Evolutionary conservation across 2,329 filamentous ascomycete species (phyloP).

Genomic region (Colletotrichum euphorbiae): DNA sequence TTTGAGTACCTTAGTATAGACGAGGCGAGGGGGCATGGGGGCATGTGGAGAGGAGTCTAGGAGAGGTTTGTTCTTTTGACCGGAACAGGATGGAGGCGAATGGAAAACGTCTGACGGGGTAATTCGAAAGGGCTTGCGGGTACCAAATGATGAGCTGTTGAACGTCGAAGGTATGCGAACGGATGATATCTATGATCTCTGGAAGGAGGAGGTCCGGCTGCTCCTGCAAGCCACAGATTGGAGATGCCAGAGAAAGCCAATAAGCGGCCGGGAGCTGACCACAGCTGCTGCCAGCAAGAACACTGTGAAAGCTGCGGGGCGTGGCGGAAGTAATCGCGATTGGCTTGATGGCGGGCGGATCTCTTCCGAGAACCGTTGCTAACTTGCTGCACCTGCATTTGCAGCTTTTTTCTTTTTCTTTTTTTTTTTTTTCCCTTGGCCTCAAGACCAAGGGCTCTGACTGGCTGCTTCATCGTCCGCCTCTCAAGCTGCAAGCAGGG

Average conservation of each 20-base stretch:
- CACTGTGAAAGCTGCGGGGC: slow-evolving; percentile 7
- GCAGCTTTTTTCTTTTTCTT: too few relatives aligned
- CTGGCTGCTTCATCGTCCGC: slow-evolving; percentile 29
- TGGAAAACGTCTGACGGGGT: background rate
- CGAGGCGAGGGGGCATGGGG: background rate
- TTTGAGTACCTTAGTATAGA: too few relatives aligned
- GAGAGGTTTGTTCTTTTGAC: background rate
- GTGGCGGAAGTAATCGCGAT: slow-evolving; percentile 3
- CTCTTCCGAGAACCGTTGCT: slow-evolving; percentile 37
- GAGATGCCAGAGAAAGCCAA: slow-evolving; percentile 17
- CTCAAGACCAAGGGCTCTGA: slow-evolving; percentile 9
- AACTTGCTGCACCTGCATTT: slow-evolving; percentile 10
- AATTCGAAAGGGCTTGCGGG: background rate
- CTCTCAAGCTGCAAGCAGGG: background rate
- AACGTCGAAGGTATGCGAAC: background rate
- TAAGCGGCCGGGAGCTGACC: background rate
- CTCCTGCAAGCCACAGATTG: slow-evolving; percentile 14
- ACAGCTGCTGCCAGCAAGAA: too few relatives aligned
- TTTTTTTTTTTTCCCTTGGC: background rate
- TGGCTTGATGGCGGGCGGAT: slow-evolving; percentile 26
- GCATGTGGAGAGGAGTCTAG: background rate
- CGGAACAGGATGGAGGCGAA: background rate
- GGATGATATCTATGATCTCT: slow-evolving; percentile 16
- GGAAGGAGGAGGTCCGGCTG: too few relatives aligned
- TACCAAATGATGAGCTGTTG: background rate